phyloP scores from a whole-genome alignment of 352 stramenopile species.

The Globisporangium echinulatum region DNA sequence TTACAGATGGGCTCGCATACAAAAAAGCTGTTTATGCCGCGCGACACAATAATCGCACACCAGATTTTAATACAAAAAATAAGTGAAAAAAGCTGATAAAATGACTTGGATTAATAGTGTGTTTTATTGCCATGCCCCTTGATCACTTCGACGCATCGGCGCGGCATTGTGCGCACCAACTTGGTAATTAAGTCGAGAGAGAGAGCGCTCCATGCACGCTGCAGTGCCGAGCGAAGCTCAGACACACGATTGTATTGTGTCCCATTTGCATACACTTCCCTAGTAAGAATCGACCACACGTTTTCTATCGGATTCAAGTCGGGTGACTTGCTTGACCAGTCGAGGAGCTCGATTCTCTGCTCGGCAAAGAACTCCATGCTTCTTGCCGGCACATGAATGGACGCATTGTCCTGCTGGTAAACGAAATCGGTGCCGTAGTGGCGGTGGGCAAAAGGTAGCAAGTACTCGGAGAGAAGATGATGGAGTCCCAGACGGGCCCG shows the following conservation, averaged over 20 bases:
- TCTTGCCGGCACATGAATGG: slow-evolving; percentile 8
- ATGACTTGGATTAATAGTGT: neutral
- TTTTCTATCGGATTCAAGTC: slow-evolving; percentile 19
- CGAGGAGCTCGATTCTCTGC: slow-evolving; percentile 5
- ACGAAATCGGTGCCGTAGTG: slow-evolving; percentile 11
- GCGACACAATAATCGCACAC: neutral
- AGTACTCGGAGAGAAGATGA: slow-evolving; percentile 15
- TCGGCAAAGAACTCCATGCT: slow-evolving; percentile 11
- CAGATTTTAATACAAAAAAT: neutral
- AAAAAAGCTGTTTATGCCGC: too few species aligned
- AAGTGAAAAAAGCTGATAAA: neutral
- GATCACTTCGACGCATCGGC: slow-evolving; percentile 1
- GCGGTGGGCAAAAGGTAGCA: slow-evolving; percentile 10
- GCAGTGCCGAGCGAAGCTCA: slow-evolving; percentile 2
- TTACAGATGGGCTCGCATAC: too few species aligned
- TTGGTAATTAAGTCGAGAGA: neutral
- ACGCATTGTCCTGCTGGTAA: slow-evolving; percentile 16
- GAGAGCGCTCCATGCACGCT: neutral
- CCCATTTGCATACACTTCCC: slow-evolving; percentile 9
- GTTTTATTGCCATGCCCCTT: neutral
- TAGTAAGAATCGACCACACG: slow-evolving; percentile 8
- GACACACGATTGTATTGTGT: slow-evolving; percentile 4
- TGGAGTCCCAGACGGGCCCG: neutral
- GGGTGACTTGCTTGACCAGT: slow-evolving; percentile 13
- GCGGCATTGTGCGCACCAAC: slow-evolving; percentile 1